These are phyloP conservation scores for Capsicum baccatum DNA, from an alignment of 257 asterid genomes.

Conservation along the genomic window DNA sequence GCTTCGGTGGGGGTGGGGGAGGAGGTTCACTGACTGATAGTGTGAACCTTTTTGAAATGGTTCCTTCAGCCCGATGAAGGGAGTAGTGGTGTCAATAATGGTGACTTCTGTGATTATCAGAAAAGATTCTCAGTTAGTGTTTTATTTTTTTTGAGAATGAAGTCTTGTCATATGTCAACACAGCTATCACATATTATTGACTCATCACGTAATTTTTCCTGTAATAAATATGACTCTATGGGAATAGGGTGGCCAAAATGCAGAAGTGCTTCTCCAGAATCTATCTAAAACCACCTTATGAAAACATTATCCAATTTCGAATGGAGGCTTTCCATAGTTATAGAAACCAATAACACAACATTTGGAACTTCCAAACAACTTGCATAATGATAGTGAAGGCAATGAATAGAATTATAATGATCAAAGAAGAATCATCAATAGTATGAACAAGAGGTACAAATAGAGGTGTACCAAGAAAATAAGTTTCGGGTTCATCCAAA, in stretches of 20 bases:
- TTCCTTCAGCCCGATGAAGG: no score
- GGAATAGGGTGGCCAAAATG: not conserved
- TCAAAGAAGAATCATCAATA: not conserved
- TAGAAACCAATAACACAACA: not conserved
- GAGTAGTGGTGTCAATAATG: no score
- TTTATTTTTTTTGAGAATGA: not conserved
- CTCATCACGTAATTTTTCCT: not conserved
- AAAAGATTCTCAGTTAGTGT: not conserved
- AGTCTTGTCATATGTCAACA: not conserved
- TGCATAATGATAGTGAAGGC: not conserved
- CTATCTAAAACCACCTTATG: not conserved
- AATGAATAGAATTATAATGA: not conserved
- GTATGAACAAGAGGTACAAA: not conserved
- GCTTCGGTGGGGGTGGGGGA: no score
- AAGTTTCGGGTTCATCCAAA: not conserved
- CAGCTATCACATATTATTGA: not conserved
- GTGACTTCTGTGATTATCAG: not conserved
- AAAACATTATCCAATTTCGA: not conserved
- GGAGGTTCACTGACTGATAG: no score
- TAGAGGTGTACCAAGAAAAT: not conserved
- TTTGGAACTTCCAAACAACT: conserved; percentile 2
- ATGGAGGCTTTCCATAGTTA: not conserved
- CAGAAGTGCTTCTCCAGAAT: conserved; percentile 6
- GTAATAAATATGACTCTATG: conserved; percentile 8
- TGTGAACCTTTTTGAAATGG: no score